These are phyloP conservation scores for Zymoseptoria brevis DNA, from an alignment of 2,329 filamentous ascomycete species.

Conservation along the genomic window DNA sequence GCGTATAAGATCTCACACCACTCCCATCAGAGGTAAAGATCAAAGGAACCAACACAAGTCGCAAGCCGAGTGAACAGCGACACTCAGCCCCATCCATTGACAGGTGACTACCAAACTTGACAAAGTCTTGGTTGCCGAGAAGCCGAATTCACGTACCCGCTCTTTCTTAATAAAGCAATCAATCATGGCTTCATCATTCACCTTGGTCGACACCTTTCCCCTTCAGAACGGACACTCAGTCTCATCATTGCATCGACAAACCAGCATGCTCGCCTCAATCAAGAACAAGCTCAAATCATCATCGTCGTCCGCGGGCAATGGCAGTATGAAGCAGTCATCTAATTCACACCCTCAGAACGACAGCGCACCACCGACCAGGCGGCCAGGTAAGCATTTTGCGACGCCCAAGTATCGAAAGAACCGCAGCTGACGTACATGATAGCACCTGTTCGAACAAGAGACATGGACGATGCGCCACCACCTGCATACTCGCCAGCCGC, in stretches of 20 bases:
- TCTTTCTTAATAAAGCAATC: background rate
- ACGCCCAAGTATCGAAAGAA: background rate
- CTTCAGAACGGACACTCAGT: conserved; percentile 10
- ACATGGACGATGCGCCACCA: conserved; percentile 25
- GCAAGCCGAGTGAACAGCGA: background rate
- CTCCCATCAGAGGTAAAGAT: background rate
- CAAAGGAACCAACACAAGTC: background rate
- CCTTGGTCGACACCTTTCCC: background rate
- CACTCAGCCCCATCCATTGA: background rate
- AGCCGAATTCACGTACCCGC: background rate
- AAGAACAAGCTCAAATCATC: conserved; percentile 16
- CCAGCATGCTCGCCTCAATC: conserved; percentile 16
- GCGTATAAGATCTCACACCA: background rate
- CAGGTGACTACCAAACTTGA: background rate
- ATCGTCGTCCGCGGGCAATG: background rate
- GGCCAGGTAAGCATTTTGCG: conserved; percentile 8
- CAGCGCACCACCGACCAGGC: conserved; percentile 14
- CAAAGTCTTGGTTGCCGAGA: background rate
- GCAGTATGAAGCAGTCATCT: conserved; percentile 6
- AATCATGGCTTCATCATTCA: background rate
- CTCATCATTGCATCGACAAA: conserved; percentile 12
- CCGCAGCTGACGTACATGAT: background rate
- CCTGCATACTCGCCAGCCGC: conserved; percentile 37
- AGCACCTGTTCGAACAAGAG: background rate
- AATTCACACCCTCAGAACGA: conserved; percentile 17